A percentile compares a stretch with the other conserved stretches of the same genome.
Conservation (phyloP, 306 rosid genomes). For the Erythrophleum fordii region DNA sequence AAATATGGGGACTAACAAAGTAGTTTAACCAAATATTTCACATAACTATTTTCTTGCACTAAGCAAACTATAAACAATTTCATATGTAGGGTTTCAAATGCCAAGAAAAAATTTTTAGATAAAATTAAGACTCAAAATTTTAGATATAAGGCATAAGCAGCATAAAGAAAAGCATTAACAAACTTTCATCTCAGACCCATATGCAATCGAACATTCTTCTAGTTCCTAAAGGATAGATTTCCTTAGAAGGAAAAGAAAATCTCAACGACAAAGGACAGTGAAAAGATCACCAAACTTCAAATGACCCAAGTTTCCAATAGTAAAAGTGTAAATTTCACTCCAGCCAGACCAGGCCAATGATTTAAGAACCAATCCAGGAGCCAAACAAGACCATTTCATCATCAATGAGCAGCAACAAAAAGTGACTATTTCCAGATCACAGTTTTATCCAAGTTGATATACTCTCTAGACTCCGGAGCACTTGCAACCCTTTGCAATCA, state of each 20-base stretch:
- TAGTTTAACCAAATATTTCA: neutral
- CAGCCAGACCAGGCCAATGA: conserved; percentile 7
- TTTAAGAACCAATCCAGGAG: neutral
- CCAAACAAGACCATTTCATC: conserved; percentile 15
- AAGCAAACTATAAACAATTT: neutral
- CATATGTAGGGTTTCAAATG: neutral
- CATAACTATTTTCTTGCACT: neutral
- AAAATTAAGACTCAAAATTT: neutral
- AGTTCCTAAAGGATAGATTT: neutral
- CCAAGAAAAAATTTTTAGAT: neutral
- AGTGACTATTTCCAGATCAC: neutral
- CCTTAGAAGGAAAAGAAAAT: neutral
- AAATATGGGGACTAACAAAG: neutral
- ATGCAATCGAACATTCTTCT: neutral
- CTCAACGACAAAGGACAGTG: neutral
- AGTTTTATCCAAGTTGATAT: neutral
- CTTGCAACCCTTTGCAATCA: conserved; percentile 23
- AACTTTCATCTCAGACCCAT: neutral
- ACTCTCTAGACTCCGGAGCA: neutral
- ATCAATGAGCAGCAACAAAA: conserved; percentile 4
- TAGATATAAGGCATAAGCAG: neutral
- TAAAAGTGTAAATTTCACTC: conserved; percentile 6
- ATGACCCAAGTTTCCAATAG: neutral
- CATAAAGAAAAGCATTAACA: neutral
- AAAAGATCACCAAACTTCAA: neutral